Evolutionary conservation across 768 basidiomycete genomes (phyloP).

Genomic region (Boletales sp.): DNA sequence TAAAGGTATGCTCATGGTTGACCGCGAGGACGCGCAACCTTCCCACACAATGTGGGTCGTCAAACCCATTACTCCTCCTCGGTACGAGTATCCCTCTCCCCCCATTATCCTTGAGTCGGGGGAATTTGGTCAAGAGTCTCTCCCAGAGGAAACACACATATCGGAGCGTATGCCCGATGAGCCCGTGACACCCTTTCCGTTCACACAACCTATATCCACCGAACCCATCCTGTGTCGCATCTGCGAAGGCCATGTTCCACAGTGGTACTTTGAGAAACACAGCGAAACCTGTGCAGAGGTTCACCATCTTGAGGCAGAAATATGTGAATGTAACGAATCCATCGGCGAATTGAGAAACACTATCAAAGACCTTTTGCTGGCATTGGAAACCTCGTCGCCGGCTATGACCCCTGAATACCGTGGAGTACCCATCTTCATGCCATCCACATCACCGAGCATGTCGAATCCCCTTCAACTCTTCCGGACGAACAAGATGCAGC

Average conservation of each 20-base stretch:
- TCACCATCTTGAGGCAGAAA: constrained; percentile 94
- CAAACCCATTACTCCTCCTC: constrained; percentile 72
- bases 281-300: constrained; percentile 98
- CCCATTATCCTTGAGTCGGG: constrained; percentile 52
- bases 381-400: constrained; percentile 75
- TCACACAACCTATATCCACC: constrained; percentile 71
- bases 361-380: constrained; percentile 70
- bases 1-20: constrained; percentile 98
- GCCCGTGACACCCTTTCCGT: constrained; percentile 69
- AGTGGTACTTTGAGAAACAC: constrained; percentile 99
- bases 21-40: constrained; percentile 80
- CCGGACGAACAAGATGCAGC: constrained; percentile 73
- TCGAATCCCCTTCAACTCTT: constrained; percentile 77
- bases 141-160: constrained; percentile 35
- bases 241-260: constrained; percentile 93
- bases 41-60: constrained; percentile 99
- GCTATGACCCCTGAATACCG: constrained; percentile 73
- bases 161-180: constrained; percentile 38
- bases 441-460: constrained; percentile 66
- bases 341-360: constrained; percentile 84
- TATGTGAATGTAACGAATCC: constrained; percentile 89
- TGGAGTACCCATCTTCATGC: constrained; percentile 79
- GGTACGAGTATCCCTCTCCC: constrained; percentile 65
- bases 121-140: constrained; percentile 37
- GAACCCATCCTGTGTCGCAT: constrained; percentile 93